These are phyloP conservation scores for Takakia lepidozioides DNA, from an alignment of 225 moss, liverwort and hornwort genomes.

Conservation along the genomic window DNA sequence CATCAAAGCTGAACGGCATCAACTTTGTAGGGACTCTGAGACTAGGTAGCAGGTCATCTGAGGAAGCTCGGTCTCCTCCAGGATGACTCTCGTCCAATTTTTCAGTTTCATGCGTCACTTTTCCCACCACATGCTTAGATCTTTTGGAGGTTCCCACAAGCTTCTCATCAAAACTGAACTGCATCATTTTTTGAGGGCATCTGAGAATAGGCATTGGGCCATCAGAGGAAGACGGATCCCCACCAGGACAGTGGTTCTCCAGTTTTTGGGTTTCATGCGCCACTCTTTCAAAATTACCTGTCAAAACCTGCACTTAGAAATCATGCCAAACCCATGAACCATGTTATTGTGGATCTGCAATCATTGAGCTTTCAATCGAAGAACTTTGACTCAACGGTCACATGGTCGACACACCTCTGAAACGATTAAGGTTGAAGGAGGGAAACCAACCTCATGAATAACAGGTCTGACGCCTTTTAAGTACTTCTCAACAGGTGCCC, in stretches of 20 bases:
- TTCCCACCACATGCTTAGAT: conserved; percentile 11
- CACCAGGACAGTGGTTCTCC: no score
- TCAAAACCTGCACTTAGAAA: conserved; percentile 33
- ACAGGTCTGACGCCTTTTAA: conserved; percentile 77
- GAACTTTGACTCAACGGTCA: no score
- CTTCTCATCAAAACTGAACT: conserved; percentile 14
- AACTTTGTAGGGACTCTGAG: not conserved
- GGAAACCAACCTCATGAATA: conserved; percentile 60
- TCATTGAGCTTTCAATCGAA: no score
- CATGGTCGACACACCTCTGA: not conserved
- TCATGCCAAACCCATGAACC: not conserved
- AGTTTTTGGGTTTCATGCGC: conserved; percentile 30
- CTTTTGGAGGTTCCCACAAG: conserved; percentile 1
- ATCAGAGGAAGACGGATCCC: conserved; percentile 2
- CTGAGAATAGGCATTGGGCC: not conserved
- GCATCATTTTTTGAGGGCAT: conserved; percentile 7
- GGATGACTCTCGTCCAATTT: conserved; percentile 17
- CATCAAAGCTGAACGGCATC: conserved; percentile 2
- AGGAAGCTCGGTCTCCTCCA: conserved; percentile 12
- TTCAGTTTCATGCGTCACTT: conserved; percentile 3
- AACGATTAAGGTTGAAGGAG: not conserved
- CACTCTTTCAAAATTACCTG: conserved; percentile 57
- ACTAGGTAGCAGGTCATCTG: not conserved
- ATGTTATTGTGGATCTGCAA: not conserved
- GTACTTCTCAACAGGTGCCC: conserved; percentile 69